These are phyloP conservation scores for Pulveroboletus ravenelii DNA, from an alignment of 768 basidiomycete genomes.

Conservation along the genomic window DNA sequence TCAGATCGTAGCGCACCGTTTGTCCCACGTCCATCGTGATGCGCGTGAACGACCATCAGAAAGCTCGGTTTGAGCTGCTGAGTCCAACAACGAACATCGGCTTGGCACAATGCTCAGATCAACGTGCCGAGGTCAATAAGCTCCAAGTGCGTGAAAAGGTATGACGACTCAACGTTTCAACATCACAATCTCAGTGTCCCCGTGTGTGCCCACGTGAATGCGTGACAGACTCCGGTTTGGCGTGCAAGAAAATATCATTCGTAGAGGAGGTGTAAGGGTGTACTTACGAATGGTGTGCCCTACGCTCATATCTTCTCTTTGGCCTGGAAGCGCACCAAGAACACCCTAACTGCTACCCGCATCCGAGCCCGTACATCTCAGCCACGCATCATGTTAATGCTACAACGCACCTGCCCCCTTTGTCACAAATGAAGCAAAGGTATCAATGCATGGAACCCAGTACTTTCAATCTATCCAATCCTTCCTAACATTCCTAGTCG, in stretches of 20 bases:
- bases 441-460: slow-evolving; percentile 20
- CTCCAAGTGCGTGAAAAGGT: slow-evolving; percentile 8
- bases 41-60: neutral
- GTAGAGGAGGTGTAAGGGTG: slow-evolving; percentile 43
- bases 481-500: slow-evolving; percentile 39
- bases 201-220: neutral
- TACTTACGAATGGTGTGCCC: slow-evolving; percentile 48
- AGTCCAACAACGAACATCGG: neutral
- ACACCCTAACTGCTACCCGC: slow-evolving; percentile 18
- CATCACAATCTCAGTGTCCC: neutral
- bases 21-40: neutral
- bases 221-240: slow-evolving; percentile 6
- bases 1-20: neutral
- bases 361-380: slow-evolving; percentile 40
- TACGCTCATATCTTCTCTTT: slow-evolving; percentile 14
- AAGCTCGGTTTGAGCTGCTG: neutral
- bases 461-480: slow-evolving; percentile 9
- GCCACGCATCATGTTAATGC: slow-evolving; percentile 37
- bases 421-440: slow-evolving; percentile 25
- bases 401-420: slow-evolving; percentile 61
- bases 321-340: slow-evolving; percentile 13
- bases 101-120: slow-evolving; percentile 13
- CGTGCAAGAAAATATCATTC: slow-evolving; percentile 35
- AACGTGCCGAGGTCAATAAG: slow-evolving; percentile 23
- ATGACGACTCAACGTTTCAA: slow-evolving; percentile 25